Base-by-base conservation (phyloP, 2,329 filamentous ascomycete genomes). In the Geosmithia morbida region DNA sequence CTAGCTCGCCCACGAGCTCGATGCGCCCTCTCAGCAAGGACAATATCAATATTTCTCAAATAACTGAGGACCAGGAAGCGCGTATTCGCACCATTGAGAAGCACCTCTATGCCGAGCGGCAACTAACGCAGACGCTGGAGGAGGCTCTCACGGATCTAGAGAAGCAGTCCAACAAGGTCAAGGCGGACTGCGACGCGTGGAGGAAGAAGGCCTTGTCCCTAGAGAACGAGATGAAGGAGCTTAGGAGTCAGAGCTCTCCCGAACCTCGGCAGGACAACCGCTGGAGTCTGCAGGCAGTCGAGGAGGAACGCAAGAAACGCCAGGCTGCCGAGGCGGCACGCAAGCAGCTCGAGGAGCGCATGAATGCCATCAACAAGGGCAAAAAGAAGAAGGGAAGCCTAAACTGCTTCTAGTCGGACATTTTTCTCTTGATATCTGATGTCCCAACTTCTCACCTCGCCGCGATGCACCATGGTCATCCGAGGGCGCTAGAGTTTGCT, bases 71-170 rank as follows among this genome's bases (percentile, higher is more conserved):
- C 56, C 89, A 96, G 62, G 92, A 98, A 61, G 85, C 87, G 42
- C 88, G 89, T 52, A 94, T 98, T 60, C 83, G 85, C 50, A 94
- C 87, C 7, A 94, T 98, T 52, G 90, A 98, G 71, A 97, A 96
- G 70, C 88, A 97, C 60, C 76, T 98, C 20, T 84, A 85, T 53
- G 92, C 92, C 3, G 92, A 98, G 71, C 94, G 94, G 62, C 90
- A 97, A 63, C 81, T 98, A 50, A 98, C 90, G 1, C 83, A 87
- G 44, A 97, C 90, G 2, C 76, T 98, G 40, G 92, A 98, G 64
- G 90, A 97, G 66, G 92, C 92, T 7, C 79, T 98, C 29, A 90
- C 87, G 2, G 92, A 98, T 57, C 78, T 98, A 39, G 92, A 98
- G 66, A 79, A 80, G 48, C 88, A 94, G 56, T 88, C 85, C 57